Evolutionary conservation across 2,329 filamentous ascomycete genomes (phyloP), one percentile per base, ranked within the genome.

Genomic region (Colletotrichum sp.): DNA sequence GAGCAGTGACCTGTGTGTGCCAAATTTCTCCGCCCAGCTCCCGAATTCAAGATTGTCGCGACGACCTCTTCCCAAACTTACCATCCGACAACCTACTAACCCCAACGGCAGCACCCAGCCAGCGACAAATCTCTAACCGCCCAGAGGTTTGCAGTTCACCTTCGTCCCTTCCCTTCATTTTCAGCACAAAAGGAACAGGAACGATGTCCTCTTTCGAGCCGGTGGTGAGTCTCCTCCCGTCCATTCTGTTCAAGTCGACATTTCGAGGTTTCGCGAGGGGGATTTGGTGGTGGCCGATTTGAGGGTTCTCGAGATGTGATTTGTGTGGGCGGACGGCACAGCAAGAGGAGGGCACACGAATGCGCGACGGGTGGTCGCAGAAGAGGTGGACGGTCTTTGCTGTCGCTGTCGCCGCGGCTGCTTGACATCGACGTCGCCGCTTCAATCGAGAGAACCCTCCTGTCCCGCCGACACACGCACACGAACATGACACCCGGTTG

Each of bases 171-270:
- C 67, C 67, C 76, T 78, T 77, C 74, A 69, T 73, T 72, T 52
- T 77, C 76, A 74, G 74, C 39, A 66, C 55, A 75, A 64, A 82
- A 85, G 81, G 79, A 82, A 82, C 78, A 79, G 85, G 84, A 86
- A 91, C 89, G 86, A 93, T 93, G 92, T 93, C 92, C 86, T 91
- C 90, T 84, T 93, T 93, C 88, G 92, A 93, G 90, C 86, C 88
- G 87, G 91, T 93, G 90, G 92, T 93, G 89, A 93, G 92, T 93
- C 36, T 39, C 59, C 55, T 36, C 57, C 36, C 16, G 32, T 69
- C 25, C 27, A 8, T n/a, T 61, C 6, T 13, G n/a, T 52, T 22
- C 44, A 12, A 22, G 13, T 52, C 44, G 44, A 52, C 44, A 22
- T 44, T 62, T 65, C 44, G 8, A 62, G 34, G 49, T 59, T 16